Evolutionary conservation across 192 early-diverging fungal species (phyloP).

Genomic region (Coemansia sp.): DNA sequence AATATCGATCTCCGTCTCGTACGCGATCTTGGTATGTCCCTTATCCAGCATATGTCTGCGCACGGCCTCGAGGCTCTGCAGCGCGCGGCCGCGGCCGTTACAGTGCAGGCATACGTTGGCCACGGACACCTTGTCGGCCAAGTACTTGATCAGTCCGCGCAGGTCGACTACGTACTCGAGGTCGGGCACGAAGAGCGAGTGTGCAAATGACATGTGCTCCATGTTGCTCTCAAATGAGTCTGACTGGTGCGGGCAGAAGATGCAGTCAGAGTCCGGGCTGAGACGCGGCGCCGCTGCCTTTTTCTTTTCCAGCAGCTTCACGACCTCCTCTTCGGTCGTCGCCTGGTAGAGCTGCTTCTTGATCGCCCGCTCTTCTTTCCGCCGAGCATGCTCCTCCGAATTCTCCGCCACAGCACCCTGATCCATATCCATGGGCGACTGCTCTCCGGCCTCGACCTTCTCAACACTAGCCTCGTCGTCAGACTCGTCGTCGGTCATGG

Average conservation of each 20-base stretch:
- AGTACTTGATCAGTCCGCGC: conserved; percentile 84
- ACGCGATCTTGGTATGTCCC: conserved; percentile 96
- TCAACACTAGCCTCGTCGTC: conserved; percentile 27
- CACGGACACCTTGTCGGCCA: conserved; percentile 93
- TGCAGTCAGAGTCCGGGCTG: conserved; percentile 72
- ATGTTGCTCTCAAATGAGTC: conserved; percentile 73
- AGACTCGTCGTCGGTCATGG: conserved; percentile 51
- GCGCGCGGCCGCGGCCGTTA: conserved; percentile 83
- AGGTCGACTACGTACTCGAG: conserved; percentile 90
- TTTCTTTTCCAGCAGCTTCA: conserved; percentile 82
- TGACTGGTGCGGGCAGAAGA: conserved; percentile 83
- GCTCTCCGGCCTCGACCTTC: not conserved
- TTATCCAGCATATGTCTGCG: conserved; percentile 93
- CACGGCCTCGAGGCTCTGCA: conserved; percentile 90
- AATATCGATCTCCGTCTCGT: conserved; percentile 89
- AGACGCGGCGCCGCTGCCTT: conserved; percentile 70
- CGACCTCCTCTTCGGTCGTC: conserved; percentile 64
- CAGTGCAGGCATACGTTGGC: conserved; percentile 96
- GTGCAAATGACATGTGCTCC: conserved; percentile 87
- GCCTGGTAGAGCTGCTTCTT: conserved; percentile 47
- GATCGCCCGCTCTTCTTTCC: conserved; percentile 47
- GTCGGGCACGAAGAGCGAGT: conserved; percentile 97
- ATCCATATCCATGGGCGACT: conserved; percentile 17
- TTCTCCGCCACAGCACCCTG: not conserved
- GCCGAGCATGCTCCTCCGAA: conserved; percentile 31